Conservation (phyloP, 768 basidiomycete species). For the Leccinum aurantiacum region DNA sequence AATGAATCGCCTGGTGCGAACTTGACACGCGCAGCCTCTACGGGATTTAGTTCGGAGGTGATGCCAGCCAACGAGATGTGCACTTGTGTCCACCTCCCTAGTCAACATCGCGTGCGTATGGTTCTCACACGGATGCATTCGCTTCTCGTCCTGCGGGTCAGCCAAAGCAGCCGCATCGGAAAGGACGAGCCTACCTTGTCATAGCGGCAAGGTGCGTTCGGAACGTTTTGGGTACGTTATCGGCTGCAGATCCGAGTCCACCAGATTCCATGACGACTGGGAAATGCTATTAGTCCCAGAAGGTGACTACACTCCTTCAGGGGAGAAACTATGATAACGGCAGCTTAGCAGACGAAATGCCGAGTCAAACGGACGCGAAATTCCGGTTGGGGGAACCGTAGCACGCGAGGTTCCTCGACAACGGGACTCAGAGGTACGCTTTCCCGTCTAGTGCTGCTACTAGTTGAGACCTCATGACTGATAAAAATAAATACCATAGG, state of each 20-base stretch:
- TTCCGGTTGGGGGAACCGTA: neutral
- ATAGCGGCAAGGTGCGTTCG: no score
- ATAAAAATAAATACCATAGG: neutral
- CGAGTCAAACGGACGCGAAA: neutral
- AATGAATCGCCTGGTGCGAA: constrained; percentile 19
- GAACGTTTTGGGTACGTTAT: no score
- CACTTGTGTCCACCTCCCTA: constrained; percentile 60
- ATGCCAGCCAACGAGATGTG: constrained; percentile 52
- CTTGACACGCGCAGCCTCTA: constrained; percentile 53
- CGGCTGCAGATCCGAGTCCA: no score
- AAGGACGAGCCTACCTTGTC: no score
- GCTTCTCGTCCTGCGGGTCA: constrained; percentile 13
- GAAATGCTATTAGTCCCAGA: no score
- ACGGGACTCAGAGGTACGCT: neutral
- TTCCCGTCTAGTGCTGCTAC: neutral
- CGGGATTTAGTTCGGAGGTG: constrained; percentile 45
- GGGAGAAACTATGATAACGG: neutral
- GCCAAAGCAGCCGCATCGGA: constrained; percentile 1
- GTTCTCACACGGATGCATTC: no score
- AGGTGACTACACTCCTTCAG: no score
- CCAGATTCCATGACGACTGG: no score
- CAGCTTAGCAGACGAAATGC: no score
- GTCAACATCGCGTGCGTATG: constrained; percentile 30
- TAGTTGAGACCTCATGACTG: neutral
- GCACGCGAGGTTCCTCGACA: neutral